Conservation (phyloP, 257 asterid genomes). For the Vinca minor region DNA sequence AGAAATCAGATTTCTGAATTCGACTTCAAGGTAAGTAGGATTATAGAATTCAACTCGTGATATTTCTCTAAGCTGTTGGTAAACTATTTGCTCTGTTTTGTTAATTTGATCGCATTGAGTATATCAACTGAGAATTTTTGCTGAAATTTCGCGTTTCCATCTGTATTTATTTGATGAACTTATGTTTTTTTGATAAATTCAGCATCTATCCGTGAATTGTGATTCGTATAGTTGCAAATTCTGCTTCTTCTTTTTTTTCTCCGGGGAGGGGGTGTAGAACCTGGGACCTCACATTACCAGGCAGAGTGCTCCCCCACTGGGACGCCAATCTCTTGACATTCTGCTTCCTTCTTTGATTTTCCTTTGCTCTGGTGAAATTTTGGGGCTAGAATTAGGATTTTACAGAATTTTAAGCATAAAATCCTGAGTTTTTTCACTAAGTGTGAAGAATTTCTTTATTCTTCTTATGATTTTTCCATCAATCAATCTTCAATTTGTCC, state of each 20-base stretch:
- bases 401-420: neutral
- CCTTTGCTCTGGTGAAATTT: neutral
- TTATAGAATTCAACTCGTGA: neutral
- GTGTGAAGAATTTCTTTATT: neutral
- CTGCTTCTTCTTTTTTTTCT: too few relatives aligned
- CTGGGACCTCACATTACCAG: too few relatives aligned
- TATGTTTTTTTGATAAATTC: neutral
- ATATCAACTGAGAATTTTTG: neutral
- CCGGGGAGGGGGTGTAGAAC: too few relatives aligned
- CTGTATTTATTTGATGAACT: neutral
- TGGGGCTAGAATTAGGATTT: neutral
- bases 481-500: neutral
- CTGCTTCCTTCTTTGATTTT: neutral
- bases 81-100: neutral
- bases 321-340: too few relatives aligned
- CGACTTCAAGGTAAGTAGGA: conserved; percentile 3
- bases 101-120: neutral
- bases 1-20: neutral
- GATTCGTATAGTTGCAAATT: too few relatives aligned
- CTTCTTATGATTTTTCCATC: neutral
- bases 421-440: neutral
- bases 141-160: neutral
- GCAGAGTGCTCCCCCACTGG: too few relatives aligned
- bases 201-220: neutral
- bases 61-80: neutral